A percentile compares a stretch with the other conserved stretches of the same genome.
Evolutionary conservation across 2,329 filamentous ascomycete species (phyloP).

Genomic region (Gremmenia infestans): DNA sequence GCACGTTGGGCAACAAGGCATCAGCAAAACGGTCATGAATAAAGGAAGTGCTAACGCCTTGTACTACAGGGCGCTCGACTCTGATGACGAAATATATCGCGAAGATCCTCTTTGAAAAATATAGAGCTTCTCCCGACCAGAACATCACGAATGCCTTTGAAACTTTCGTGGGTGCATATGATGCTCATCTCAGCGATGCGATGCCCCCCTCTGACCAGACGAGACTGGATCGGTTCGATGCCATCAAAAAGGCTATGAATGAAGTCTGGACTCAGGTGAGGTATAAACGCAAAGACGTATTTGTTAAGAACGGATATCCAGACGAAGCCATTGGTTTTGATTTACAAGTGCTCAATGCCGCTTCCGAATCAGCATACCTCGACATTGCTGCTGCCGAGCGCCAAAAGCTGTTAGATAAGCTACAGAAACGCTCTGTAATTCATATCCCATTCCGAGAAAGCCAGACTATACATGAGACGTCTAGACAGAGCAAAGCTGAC

Average conservation of each 20-base stretch:
- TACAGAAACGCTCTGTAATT: not conserved
- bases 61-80: not conserved
- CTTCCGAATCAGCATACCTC: not conserved
- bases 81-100: not conserved
- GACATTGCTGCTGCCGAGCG: not conserved
- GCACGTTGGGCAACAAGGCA: too few relatives aligned
- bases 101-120: not conserved
- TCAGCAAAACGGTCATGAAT: too few relatives aligned
- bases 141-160: not conserved
- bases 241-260: not conserved
- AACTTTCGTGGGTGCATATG: not conserved
- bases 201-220: not conserved
- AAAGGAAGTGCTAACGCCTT: too few relatives aligned
- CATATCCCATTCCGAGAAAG: not conserved
- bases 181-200: not conserved
- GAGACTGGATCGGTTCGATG: not conserved
- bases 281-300: not conserved
- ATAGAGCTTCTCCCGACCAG: not conserved
- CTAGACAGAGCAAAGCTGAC: not conserved
- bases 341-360: not conserved
- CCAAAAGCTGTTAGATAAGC: not conserved
- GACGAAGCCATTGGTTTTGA: not conserved
- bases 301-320: not conserved
- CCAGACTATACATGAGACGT: not conserved
- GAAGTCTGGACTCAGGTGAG: not conserved